Evolutionary conservation across 495 filamentous ascomycete species (phyloP), one percentile per base, ranked within the genome.

Genomic region (Penicillium mononematosum): DNA sequence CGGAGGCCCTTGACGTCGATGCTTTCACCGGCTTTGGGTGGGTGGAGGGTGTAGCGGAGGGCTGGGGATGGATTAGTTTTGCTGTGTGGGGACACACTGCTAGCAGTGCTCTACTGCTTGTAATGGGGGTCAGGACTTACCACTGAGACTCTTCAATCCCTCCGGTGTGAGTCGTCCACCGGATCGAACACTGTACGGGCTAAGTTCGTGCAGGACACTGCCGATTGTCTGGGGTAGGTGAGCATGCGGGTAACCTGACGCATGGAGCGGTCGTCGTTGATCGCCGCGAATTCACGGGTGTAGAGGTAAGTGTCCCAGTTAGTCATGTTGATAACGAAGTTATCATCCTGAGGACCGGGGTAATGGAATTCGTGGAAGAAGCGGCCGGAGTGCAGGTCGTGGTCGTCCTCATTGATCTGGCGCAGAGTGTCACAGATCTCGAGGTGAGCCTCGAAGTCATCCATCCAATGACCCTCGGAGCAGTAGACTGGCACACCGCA

Each of bases 231-330:
- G 70, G 8, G 94, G 71, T 97, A 99, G 24, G 94, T 99, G 57
- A 99, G 78, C 65, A 98, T 81, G 56, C 88, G 83, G 6, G 94
- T 99, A 19, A 88, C 91, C 73, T 99, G 94, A 54, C 94, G 80
- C 82, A 98, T 84, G 59, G 83, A 86, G 34, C 92, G 79, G 58
- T 93, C 91, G 43, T 89, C 83, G 61, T 99, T 89, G 65, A 99
- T 88, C 8, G 94, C 94, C 38, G 83, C 80, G 66, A 91, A 97
- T 55, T 92, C 85, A 44, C 95, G 81, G 2, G 91, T 90, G 67
- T 96, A 99, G 46, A 98, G 73, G 57, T 91, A 90, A 0, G 94
- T 97, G 67, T 99, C 94, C 94, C 94, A 99, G 70, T 94, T 98
- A 32, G 89, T 96, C 88, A 98, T 92, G 76, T 99, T 99, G 50